Evolutionary conservation across 192 early-diverging fungal genomes (phyloP).

Genomic region (Jimgerdemannia flammicorona): DNA sequence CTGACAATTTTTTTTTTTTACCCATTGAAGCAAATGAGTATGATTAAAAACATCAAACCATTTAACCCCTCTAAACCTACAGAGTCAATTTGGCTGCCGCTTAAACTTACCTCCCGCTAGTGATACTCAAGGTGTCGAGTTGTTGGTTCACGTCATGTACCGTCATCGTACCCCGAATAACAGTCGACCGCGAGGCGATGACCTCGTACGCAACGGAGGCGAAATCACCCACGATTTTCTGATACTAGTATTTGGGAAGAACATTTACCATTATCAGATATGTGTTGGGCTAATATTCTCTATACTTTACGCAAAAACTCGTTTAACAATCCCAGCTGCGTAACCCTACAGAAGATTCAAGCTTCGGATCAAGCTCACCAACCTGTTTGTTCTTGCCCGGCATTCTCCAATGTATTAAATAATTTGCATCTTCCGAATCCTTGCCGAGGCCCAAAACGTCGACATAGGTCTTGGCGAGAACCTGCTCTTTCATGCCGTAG

Average conservation of each 20-base stretch:
- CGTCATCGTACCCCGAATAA: slow-evolving; percentile 41
- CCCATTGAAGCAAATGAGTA: slow-evolving; percentile 18
- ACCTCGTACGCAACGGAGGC: slow-evolving; percentile 44
- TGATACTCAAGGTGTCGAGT: slow-evolving; percentile 37
- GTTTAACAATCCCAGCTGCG: slow-evolving; percentile 4
- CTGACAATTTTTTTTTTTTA: no score
- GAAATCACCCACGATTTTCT: slow-evolving; percentile 65
- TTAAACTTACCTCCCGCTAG: slow-evolving; percentile 14
- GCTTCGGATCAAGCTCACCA: background rate
- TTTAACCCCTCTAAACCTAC: background rate
- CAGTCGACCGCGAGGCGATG: slow-evolving; percentile 42
- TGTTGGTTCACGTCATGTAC: slow-evolving; percentile 60
- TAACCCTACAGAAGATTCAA: background rate
- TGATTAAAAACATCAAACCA: background rate
- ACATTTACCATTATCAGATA: background rate
- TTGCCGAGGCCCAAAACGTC: slow-evolving; percentile 51
- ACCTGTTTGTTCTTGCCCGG: slow-evolving; percentile 29
- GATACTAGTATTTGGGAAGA: background rate
- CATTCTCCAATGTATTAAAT: slow-evolving; percentile 57
- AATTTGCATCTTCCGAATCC: slow-evolving; percentile 55
- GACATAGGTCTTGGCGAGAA: slow-evolving; percentile 62
- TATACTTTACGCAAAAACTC: background rate
- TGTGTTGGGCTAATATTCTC: background rate
- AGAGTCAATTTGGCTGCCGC: background rate
- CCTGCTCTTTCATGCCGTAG: slow-evolving; percentile 67